Base-by-base conservation (phyloP, 176 grass and related monocot genomes). In the Bromus sterilis region DNA sequence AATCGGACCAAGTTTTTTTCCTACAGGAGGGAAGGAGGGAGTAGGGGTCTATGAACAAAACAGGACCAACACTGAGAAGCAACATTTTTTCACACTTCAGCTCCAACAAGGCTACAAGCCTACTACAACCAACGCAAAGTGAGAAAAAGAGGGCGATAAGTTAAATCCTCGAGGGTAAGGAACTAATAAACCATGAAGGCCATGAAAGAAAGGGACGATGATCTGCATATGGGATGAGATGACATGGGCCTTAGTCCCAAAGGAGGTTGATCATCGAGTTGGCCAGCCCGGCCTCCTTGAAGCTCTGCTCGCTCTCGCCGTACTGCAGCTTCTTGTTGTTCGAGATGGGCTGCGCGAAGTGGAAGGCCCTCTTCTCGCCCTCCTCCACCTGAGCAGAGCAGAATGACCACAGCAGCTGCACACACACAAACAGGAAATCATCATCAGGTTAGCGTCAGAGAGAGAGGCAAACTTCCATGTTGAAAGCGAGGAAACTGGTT, bases 361-460 rank as follows among this genome's bases (percentile, higher is more conserved):
- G 93, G 89, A 99, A 99, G 1, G 74, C 46, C 56, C 80, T 66
- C 57, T 78, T 88, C 31, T 83, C 82, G 5, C 87, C 82, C 0
- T 90, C 91, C 83, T 93, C 91, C 25, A 96, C 61, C 58, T 90
- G 65, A 31, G 82, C 20, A 10, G 23, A 85, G 74, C 97, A 99
- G 72, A 96, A 88, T 29, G 97, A 96, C 97, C 97, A 99, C 57
- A 99, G 80, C 40, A 96, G 80, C 93, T 99, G 84, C 68, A 51
- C 12, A 44, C 5, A 34, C 2, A 37, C 15, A 62, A 4, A 66
- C 8, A 10, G 2, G 42, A 44, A 44, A 44, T 44, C 42, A 11
- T n/a, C 12, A 26, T 41, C 49, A 43, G 32, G 37, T 40, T 40
- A 40, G 9, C 37, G 6, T 40, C 37, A 40, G 9, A 14, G 29